Evolutionary conservation across 495 filamentous ascomycete species (phyloP).

Genomic region (Penicillium psychrofluorescens): DNA sequence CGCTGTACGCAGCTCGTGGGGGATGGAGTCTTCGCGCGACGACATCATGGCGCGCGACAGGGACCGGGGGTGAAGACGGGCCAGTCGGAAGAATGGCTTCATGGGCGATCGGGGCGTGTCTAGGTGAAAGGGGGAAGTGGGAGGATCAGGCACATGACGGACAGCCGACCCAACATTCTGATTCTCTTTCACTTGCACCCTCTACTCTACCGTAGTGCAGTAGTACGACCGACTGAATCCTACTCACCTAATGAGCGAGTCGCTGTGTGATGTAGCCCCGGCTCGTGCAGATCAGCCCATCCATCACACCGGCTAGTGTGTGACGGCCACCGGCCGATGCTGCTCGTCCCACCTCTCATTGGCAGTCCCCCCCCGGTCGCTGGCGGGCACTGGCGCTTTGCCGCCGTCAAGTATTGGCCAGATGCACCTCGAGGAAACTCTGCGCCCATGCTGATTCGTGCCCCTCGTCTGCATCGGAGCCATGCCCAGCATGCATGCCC

Average conservation of each 20-base stretch:
- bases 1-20: slow-evolving; percentile 61
- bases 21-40: slow-evolving; percentile 27
- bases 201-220: no score
- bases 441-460: slow-evolving; percentile 22
- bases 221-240: no score
- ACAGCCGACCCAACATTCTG: no score
- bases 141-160: no score
- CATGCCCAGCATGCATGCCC: slow-evolving; percentile 13
- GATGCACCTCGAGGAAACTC: slow-evolving; percentile 30
- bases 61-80: neutral
- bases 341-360: slow-evolving; percentile 21
- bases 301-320: slow-evolving; percentile 38
- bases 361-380: slow-evolving; percentile 18
- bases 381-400: slow-evolving; percentile 32
- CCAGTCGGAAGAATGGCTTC: no score
- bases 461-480: slow-evolving; percentile 23
- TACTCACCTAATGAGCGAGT: no score
- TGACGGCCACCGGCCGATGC: slow-evolving; percentile 26
- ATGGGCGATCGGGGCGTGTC: no score
- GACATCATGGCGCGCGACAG: slow-evolving; percentile 23
- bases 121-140: no score
- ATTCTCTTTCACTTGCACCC: no score
- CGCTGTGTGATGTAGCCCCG: slow-evolving; percentile 6
- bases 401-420: slow-evolving; percentile 32
- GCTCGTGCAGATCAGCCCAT: slow-evolving; percentile 26